These are phyloP conservation scores for Aspergillus viridinutans DNA, from an alignment of 2,329 filamentous ascomycete genomes.

Conservation along the genomic window DNA sequence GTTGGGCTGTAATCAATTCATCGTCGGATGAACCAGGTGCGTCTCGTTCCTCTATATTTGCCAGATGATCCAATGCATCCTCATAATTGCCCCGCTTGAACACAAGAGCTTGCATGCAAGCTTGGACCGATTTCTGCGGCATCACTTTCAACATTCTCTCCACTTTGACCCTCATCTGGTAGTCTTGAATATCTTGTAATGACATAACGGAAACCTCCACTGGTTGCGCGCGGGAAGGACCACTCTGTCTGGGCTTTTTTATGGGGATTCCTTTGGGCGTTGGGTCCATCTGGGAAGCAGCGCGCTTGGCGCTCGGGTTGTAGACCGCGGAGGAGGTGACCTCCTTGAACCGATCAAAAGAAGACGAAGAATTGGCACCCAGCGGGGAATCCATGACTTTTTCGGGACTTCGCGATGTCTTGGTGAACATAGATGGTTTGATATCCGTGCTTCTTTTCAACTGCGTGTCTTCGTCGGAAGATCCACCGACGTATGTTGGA, in stretches of 20 bases:
- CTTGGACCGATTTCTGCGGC: conserved; percentile 43
- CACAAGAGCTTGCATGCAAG: conserved; percentile 49
- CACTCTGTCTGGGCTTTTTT: conserved; percentile 40
- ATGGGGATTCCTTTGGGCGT: conserved; percentile 32
- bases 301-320: conserved; percentile 38
- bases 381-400: conserved; percentile 42
- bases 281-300: conserved; percentile 43
- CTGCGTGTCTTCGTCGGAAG: conserved; percentile 56
- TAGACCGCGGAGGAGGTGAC: conserved; percentile 43
- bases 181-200: conserved; percentile 51
- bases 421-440: conserved; percentile 55
- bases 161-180: conserved; percentile 48
- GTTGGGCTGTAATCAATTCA: conserved; percentile 28
- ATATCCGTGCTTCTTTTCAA: conserved; percentile 52
- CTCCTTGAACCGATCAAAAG: conserved; percentile 39
- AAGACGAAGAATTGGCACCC: conserved; percentile 19
- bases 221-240: conserved; percentile 45
- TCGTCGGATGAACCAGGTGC: conserved; percentile 37
- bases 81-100: conserved; percentile 51
- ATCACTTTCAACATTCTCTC: conserved; percentile 49
- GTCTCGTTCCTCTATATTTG: conserved; percentile 33
- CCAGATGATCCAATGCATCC: conserved; percentile 50
- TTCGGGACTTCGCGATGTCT: conserved; percentile 37
- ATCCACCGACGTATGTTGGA: conserved; percentile 58
- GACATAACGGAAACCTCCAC: conserved; percentile 38